Conservation (phyloP, 2,329 filamentous ascomycete species). For the Thelonectria discophora region DNA sequence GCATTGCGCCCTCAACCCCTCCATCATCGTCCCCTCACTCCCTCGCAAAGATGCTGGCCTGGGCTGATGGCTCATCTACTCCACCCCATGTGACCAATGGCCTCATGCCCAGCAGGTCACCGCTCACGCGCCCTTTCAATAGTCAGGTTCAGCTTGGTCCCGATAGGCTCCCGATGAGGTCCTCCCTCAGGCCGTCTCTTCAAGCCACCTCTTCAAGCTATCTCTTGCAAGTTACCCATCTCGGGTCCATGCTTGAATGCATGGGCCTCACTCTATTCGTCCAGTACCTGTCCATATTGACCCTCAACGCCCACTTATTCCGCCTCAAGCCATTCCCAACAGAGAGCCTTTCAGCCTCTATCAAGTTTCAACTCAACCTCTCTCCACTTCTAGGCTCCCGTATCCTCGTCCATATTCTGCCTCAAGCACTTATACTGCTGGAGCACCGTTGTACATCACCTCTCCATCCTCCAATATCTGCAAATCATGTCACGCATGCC, state of each 20-base stretch:
- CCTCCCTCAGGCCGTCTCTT: conserved; percentile 22
- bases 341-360: not conserved
- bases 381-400: conserved; percentile 1
- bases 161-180: not conserved
- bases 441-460: not conserved
- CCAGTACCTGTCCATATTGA: not conserved
- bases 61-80: conserved; percentile 9
- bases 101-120: conserved; percentile 19
- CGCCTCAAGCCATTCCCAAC: conserved; percentile 9
- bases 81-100: conserved; percentile 30
- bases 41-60: not conserved
- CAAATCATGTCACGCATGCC: too few relatives aligned
- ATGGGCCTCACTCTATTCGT: conserved; percentile 4
- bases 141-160: not conserved
- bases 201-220: not conserved
- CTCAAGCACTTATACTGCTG: too few relatives aligned
- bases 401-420: too few relatives aligned
- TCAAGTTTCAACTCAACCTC: not conserved
- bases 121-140: conserved; percentile 21
- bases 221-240: too few relatives aligned
- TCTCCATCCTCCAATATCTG: too few relatives aligned
- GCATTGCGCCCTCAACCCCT: not conserved
- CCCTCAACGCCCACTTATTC: conserved; percentile 3
- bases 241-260: not conserved
- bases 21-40: not conserved